phyloP scores from a whole-genome alignment of 2,329 filamentous ascomycete species.

The Tolypocladium tropicale region DNA sequence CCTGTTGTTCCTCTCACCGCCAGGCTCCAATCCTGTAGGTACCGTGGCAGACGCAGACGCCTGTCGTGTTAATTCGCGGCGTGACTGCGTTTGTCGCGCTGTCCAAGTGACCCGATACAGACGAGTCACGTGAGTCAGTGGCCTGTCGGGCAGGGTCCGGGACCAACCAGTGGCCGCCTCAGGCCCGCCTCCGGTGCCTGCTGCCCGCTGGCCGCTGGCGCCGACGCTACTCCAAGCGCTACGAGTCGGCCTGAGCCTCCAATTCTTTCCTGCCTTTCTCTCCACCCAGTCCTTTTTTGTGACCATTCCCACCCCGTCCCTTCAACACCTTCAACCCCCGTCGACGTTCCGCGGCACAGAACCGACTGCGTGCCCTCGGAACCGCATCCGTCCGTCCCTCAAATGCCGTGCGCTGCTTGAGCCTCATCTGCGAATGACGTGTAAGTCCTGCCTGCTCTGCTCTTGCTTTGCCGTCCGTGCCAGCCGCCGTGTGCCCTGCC shows the following conservation, averaged over 20 bases:
- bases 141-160: neutral
- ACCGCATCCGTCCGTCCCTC: slow-evolving; percentile 11
- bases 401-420: slow-evolving; percentile 23
- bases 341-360: slow-evolving; percentile 4
- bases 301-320: slow-evolving; percentile 21
- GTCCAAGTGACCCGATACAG: neutral
- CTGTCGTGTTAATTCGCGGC: no score
- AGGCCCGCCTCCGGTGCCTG: neutral
- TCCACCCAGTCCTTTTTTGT: slow-evolving; percentile 25
- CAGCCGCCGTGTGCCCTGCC: slow-evolving; percentile 23
- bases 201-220: neutral
- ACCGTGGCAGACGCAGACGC: no score
- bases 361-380: slow-evolving; percentile 13
- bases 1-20: no score
- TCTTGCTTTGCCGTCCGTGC: slow-evolving; percentile 16
- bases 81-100: neutral
- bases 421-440: slow-evolving; percentile 37
- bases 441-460: slow-evolving; percentile 31
- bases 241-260: slow-evolving; percentile 18
- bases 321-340: slow-evolving; percentile 20
- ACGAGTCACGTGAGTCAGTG: neutral
- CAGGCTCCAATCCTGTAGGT: no score
- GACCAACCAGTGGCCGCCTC: neutral
- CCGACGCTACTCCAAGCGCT: neutral
- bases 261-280: slow-evolving; percentile 30